Base-by-base conservation (phyloP, 768 basidiomycete genomes). In the Russula compacta region DNA sequence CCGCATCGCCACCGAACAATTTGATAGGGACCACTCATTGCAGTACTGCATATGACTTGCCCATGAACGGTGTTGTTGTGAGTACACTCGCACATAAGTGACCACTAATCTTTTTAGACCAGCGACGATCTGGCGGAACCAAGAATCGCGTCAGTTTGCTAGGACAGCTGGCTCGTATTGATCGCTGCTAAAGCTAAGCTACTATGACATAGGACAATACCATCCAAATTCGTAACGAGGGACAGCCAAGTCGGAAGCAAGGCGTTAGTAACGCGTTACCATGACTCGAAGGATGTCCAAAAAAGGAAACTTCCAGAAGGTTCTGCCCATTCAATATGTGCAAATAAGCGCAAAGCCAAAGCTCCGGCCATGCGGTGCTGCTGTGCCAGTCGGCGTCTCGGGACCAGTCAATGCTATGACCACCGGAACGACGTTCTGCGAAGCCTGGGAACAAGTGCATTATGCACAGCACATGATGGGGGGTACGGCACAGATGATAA, bases 1-100 rank as follows among this genome's bases (percentile, higher is more conserved):
- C 80, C 3, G 77, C 73, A 38, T 61, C 63, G 32, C 67, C 69
- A 3, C 74, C 77, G 48, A 84, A 83, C 69, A 79, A 76, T 61
- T 69, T 81, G 58, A 86, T 85, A 2, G 85, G 84, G 0, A 85
- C 80, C 48, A 78, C 84, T 11, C 82, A 82, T 66, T 79, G 54
- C 32, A 74, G 64, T 1, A 29, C 7, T 19, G n/a, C n/a, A n/a
- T n/a, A 29, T 29, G 24, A 3, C 24, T 29, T 58, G 2, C 7
- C 19, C 39, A 19, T 32, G 38, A 42, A 2, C 36, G 10, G 3
- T 21, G 21, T 42, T 42, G 35, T 42, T 17, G 24, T 29, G 24
- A 29, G 24, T 29, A 29, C 24, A 29, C 24, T 29, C 24, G 36
- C 5, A 32, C 59, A 11, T 68, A 85, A 83, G 83, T 21, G 84